A percentile compares a stretch with the other conserved stretches of the same genome.
These are phyloP conservation scores for Rhazya stricta DNA, from an alignment of 257 asterid species.

Conservation along the genomic window DNA sequence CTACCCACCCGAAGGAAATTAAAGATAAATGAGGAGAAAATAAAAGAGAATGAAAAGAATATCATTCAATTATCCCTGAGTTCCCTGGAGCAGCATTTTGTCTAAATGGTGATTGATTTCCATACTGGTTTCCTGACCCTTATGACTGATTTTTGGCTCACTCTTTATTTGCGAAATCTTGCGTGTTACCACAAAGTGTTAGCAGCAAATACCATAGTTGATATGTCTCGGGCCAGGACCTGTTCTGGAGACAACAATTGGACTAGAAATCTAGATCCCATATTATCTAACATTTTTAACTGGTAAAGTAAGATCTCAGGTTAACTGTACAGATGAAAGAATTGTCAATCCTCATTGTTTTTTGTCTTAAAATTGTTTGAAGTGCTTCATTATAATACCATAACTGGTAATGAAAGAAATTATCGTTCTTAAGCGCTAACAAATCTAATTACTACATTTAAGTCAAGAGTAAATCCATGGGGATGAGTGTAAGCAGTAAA, in stretches of 20 bases:
- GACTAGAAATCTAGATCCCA: not conserved
- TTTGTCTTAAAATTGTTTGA: not conserved
- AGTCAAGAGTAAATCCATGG: not conserved
- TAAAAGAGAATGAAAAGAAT: not conserved
- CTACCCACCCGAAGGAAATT: not conserved
- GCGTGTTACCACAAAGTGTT: constrained; percentile 13
- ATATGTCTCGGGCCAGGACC: not conserved
- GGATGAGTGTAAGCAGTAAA: not conserved
- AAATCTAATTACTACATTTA: no score
- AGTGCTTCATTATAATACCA: not conserved
- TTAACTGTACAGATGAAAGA: not conserved
- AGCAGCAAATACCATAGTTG: constrained; percentile 7
- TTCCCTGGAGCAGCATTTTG: constrained; percentile 8
- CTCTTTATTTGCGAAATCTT: constrained; percentile 8
- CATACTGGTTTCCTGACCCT: constrained; percentile 7
- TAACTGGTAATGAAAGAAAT: not conserved
- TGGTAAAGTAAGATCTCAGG: not conserved
- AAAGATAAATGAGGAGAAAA: not conserved
- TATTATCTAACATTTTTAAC: not conserved
- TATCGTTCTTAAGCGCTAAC: not conserved
- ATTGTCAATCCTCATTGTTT: not conserved
- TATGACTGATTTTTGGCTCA: constrained; percentile 18
- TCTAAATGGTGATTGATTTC: constrained; percentile 4
- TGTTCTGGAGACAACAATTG: not conserved
- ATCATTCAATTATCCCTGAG: constrained; percentile 1